Evolutionary conservation across 2,329 filamentous ascomycete genomes (phyloP), one percentile per base, ranked within the genome.

Genomic region (Neofusicoccum kwambonambiense): DNA sequence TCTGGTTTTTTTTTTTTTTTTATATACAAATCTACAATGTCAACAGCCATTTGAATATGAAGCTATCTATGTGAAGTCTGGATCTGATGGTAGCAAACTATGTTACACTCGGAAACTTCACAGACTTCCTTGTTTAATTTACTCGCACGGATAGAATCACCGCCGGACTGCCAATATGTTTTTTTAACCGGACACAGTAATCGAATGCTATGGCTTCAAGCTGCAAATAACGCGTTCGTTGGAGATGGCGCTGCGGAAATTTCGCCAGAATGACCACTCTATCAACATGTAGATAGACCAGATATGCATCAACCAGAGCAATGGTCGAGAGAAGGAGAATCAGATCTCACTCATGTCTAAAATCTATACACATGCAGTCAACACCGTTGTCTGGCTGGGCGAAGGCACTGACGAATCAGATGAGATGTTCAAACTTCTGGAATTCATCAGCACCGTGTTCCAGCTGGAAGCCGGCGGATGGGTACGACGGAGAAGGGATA

Each of bases 321-420:
- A 73, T 34, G 44, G 44, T 0, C 27, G 61, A n/a, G 71, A 74
- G 27, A 73, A 73, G 54, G 68, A 65, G 42, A 57, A 68, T 27
- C 71, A 73, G 51, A 70, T 73, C 9, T 69, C 72, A 1, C 35
- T 73, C 11, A 74, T 73, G 72, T 66, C 65, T 5, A 34, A 66
- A 54, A 68, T 74, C 7, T 73, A 74, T 27, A 67, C 61, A 7
- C 66, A 71, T 45, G 71, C 72, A 12, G 70, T 70, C 1, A 72
- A 69, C n/a, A 72, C 71, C 0, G 41, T 71, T n/a, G 69, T 74
- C 34, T 74, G 72, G 72, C 62, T 74, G 7, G 71, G 71, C 12
- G 69, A 70, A 1, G 66, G 67, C 6, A 67, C 45, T 3, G 64
- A 69, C 11, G 64, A 68, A 13, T 62, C 70, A 3, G 17, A 50